Base-by-base conservation (phyloP, 352 stramenopile genomes). In the Plasmopara muralis region DNA sequence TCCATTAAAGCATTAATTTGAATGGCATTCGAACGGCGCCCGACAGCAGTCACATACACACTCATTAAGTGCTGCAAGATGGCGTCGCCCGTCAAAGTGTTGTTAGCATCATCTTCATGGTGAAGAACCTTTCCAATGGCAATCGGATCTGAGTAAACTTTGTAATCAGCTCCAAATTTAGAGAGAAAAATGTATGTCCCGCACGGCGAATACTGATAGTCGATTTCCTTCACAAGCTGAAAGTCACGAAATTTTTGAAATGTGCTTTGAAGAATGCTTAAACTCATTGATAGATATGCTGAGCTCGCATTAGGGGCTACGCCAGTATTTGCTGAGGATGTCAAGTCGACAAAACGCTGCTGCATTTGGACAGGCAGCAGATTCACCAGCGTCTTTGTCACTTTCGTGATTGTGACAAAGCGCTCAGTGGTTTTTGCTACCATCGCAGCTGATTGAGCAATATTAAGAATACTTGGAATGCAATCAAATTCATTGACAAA, bases 401-500 rank as follows among this genome's bases (percentile, higher is more conserved):
- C 83, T 61, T 89, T 89, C 15, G 76, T 81, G 57, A 94, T 89
- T 15, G 82, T 85, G 28, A 91, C 39, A 48, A 92, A 73, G 6
- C 77, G 77, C 35, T 89, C 78, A 0, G 81, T 87, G 2, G 82
- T 93, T 55, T 89, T 94, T 1, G 79, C 72, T 18, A 89, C 29
- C 66, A 91, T 78, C 4, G 82, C 70, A 0, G 83, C 68, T 15
- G 80, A 85, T 45, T 94, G 81, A 0, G 82, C 81, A 9, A 92
- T 68, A 49, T 94, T 90, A 25, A 92, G 57, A 52, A 94, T 85
- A 20, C 78, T 80, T 4, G 83, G 83, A 45, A 94, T 90, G 60
- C 82, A 94, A 55, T 94, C 83, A 48, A 83, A 77, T 54, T 94
- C 82, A 53, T 94, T 92, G 15, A 94, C 83, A 43, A 94, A 75